phyloP scores from a whole-genome alignment of 2,329 filamentous ascomycete genomes.

The Cladosporium sp. region DNA sequence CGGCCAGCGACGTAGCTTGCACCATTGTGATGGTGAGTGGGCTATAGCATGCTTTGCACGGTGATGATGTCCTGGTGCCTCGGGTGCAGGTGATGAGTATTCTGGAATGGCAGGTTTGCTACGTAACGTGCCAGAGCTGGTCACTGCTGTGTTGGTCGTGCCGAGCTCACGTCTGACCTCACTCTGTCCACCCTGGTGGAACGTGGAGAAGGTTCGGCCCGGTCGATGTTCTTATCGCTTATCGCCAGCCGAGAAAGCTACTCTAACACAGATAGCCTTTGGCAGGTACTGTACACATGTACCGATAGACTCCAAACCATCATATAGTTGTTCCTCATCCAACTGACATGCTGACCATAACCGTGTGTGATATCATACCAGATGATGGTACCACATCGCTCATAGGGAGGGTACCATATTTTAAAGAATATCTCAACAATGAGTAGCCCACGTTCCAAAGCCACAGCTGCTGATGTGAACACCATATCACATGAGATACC shows the following conservation, averaged over 20 bases:
- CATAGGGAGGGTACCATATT: too few relatives aligned
- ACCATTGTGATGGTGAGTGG: slow-evolving; percentile 10
- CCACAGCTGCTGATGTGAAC: too few relatives aligned
- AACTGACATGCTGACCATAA: too few relatives aligned
- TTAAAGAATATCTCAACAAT: too few relatives aligned
- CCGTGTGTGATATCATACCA: too few relatives aligned
- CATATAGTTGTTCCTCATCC: too few relatives aligned
- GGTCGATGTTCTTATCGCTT: not conserved
- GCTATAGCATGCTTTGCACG: not conserved
- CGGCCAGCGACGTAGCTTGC: slow-evolving; percentile 13
- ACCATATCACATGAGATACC: too few relatives aligned
- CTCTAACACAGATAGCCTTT: not conserved
- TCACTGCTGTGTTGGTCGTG: not conserved
- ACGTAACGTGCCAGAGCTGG: not conserved
- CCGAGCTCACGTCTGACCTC: slow-evolving; percentile 2
- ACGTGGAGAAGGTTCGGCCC: slow-evolving; percentile 1
- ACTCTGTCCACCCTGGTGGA: not conserved
- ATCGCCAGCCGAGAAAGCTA: not conserved
- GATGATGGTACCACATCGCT: too few relatives aligned
- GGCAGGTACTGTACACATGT: too few relatives aligned
- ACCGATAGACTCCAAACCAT: too few relatives aligned
- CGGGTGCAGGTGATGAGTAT: not conserved
- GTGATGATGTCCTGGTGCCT: not conserved
- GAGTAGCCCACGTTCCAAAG: too few relatives aligned
- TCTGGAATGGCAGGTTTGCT: not conserved